Evolutionary conservation across 306 rosid genomes (phyloP).

Genomic region (Potentilla sterilis): DNA sequence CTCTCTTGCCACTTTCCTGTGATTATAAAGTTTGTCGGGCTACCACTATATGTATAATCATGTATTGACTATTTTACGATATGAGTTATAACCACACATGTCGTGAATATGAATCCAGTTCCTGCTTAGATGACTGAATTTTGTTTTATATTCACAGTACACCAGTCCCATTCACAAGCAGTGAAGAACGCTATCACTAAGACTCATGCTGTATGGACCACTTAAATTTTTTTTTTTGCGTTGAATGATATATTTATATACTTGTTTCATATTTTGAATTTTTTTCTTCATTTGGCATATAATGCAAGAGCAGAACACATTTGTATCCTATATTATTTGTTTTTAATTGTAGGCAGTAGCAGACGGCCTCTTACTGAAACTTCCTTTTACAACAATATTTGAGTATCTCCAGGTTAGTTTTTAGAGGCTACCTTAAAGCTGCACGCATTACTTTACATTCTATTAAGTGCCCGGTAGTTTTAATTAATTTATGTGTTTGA

Average conservation of each 20-base stretch:
- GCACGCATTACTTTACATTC: background rate
- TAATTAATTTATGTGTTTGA: constrained; percentile 16
- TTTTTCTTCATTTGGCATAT: constrained; percentile 13
- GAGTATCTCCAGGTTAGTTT: constrained; percentile 94
- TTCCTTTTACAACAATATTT: constrained; percentile 79
- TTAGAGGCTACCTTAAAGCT: constrained; percentile 5
- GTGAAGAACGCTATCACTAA: constrained; percentile 64
- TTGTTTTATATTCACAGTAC: constrained; percentile 50
- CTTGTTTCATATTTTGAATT: constrained; percentile 1
- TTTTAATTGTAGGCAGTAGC: constrained; percentile 60
- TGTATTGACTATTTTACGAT: background rate
- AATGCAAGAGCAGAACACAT: constrained; percentile 10
- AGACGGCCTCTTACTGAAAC: constrained; percentile 61
- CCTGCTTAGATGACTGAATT: constrained; percentile 32
- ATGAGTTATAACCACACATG: background rate
- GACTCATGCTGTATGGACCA: constrained; percentile 67
- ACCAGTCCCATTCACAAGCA: constrained; percentile 57
- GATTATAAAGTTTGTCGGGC: constrained; percentile 7
- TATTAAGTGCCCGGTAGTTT: background rate
- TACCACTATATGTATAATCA: background rate
- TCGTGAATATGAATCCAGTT: background rate
- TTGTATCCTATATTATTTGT: constrained; percentile 13
- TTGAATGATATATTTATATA: constrained; percentile 9
- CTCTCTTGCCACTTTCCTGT: constrained; percentile 7
- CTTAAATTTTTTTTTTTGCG: constrained; percentile 19